Evolutionary conservation across 148 eudicot genomes (phyloP).

Genomic region (Arctostaphylos glauca): DNA sequence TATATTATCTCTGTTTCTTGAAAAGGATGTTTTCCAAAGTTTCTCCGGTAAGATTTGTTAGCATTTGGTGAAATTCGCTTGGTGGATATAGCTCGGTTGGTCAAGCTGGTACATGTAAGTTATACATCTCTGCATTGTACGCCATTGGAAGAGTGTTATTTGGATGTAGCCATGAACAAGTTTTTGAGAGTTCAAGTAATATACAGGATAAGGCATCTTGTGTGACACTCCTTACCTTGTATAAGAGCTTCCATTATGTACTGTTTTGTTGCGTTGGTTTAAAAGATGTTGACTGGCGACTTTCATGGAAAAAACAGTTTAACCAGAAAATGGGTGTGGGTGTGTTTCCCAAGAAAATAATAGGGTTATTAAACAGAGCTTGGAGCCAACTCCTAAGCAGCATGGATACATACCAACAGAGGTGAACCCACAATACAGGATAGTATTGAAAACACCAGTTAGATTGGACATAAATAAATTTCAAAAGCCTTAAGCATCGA

Average conservation of each 20-base stretch:
- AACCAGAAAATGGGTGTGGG: too few relatives aligned
- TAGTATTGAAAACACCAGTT: too few relatives aligned
- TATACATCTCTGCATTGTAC: not conserved
- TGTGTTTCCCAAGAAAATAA: not conserved
- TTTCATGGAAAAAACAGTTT: not conserved
- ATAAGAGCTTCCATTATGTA: not conserved
- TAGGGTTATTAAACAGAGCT: too few relatives aligned
- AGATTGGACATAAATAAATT: too few relatives aligned
- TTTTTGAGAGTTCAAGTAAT: not conserved
- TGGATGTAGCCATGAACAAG: not conserved
- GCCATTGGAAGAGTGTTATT: not conserved
- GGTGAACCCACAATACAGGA: too few relatives aligned
- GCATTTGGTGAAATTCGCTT: not conserved
- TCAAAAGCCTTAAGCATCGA: too few relatives aligned
- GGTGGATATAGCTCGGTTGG: too few relatives aligned
- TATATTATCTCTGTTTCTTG: too few relatives aligned
- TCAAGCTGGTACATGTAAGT: not conserved
- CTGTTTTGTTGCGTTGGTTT: not conserved
- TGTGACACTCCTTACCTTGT: not conserved
- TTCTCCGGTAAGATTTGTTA: too few relatives aligned
- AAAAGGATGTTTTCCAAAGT: too few relatives aligned
- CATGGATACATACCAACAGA: not conserved
- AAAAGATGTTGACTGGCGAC: not conserved
- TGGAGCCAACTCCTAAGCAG: too few relatives aligned
- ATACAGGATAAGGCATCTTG: not conserved